These are phyloP conservation scores for Cicer bijugum DNA, from an alignment of 306 rosid genomes.

Conservation along the genomic window DNA sequence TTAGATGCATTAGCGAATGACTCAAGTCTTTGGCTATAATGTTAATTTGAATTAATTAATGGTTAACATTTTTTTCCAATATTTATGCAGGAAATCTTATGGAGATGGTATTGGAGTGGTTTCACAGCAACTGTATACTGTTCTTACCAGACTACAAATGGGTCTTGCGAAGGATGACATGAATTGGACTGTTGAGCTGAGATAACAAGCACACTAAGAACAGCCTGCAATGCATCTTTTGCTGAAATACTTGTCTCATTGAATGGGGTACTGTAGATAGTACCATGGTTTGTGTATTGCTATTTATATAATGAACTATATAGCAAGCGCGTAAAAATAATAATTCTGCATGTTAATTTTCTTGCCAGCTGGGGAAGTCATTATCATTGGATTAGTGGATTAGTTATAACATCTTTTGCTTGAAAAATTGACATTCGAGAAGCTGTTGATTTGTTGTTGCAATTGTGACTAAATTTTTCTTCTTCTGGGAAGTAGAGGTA, in stretches of 20 bases:
- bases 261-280: conserved; percentile 39
- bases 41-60: conserved; percentile 30
- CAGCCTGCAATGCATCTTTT: conserved; percentile 27
- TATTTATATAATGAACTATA: conserved; percentile 32
- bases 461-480: neutral
- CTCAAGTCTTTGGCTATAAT: conserved; percentile 6
- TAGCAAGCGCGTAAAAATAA: conserved; percentile 27
- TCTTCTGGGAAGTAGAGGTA: neutral
- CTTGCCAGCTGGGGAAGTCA: conserved; percentile 32
- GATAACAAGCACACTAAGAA: conserved; percentile 40
- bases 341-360: conserved; percentile 31
- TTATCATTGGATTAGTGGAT: conserved; percentile 8
- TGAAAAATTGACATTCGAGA: conserved; percentile 33
- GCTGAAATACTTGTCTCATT: neutral
- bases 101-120: conserved; percentile 73
- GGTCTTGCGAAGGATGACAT: conserved; percentile 79
- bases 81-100: conserved; percentile 64
- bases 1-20: conserved; percentile 30
- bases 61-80: neutral
- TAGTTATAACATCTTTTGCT: conserved; percentile 1
- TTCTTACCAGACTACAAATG: conserved; percentile 90
- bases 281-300: conserved; percentile 27
- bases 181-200: conserved; percentile 89
- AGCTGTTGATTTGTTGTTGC: neutral
- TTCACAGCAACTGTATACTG: conserved; percentile 76